Conservation (phyloP, 352 stramenopile genomes). For the Pythium periplocum region DNA sequence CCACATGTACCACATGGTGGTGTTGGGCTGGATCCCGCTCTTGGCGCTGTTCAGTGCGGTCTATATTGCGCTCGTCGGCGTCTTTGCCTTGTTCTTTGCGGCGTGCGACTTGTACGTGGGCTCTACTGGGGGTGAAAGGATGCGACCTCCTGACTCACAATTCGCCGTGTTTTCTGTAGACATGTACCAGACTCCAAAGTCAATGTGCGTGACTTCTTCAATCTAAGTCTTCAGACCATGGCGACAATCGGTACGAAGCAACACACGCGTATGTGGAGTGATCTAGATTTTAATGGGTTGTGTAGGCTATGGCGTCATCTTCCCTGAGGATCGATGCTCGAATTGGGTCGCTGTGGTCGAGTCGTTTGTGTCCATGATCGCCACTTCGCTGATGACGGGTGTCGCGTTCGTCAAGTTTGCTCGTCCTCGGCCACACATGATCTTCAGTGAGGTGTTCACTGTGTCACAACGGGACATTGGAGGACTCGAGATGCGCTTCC, state of each 20-base stretch:
- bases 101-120: conserved; percentile 29
- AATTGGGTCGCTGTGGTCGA: conserved; percentile 48
- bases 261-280: background rate
- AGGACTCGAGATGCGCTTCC: conserved; percentile 46
- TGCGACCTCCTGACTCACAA: no score
- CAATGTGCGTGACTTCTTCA: conserved; percentile 42
- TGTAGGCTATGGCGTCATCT: conserved; percentile 43
- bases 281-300: background rate
- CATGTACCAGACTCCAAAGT: conserved; percentile 6
- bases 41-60: conserved; percentile 39
- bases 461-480: conserved; percentile 22
- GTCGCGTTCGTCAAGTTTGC: conserved; percentile 65
- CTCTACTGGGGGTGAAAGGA: background rate
- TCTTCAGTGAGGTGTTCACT: conserved; percentile 50
- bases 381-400: conserved; percentile 52
- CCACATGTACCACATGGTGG: conserved; percentile 44
- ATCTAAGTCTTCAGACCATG: conserved; percentile 56
- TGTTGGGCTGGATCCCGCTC: conserved; percentile 36
- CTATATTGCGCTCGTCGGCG: conserved; percentile 36
- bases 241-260: conserved; percentile 35
- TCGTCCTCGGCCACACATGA: conserved; percentile 36
- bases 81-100: conserved; percentile 45
- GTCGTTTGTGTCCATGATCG: conserved; percentile 50
- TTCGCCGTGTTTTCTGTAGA: no score
- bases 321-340: conserved; percentile 37